phyloP scores from a whole-genome alignment of 331 rosid species.

The Arachis monticola region DNA sequence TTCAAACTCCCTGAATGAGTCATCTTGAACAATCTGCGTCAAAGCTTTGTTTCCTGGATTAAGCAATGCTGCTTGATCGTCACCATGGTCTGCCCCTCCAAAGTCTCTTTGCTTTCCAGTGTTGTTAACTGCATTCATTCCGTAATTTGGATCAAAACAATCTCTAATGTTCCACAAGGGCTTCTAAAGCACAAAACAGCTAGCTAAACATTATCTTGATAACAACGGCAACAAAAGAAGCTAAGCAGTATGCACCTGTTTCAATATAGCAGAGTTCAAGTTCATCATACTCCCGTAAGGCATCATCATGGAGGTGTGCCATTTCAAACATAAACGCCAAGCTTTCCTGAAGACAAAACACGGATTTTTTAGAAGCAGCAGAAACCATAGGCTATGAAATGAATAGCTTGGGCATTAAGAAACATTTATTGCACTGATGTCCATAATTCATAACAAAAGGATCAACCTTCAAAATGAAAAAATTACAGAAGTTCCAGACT shows the following conservation, averaged over 20 bases:
- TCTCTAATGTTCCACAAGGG: slow-evolving; percentile 18
- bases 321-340: slow-evolving; percentile 99
- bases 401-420: slow-evolving; percentile 31
- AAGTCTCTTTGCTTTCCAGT: slow-evolving; percentile 83
- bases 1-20: slow-evolving; percentile 95
- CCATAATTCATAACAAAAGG: slow-evolving; percentile 38
- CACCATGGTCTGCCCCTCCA: slow-evolving; percentile 87
- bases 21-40: slow-evolving; percentile 93
- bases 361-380: slow-evolving; percentile 35
- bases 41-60: slow-evolving; percentile 80
- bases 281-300: slow-evolving; percentile 92
- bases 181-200: slow-evolving; percentile 21
- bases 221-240: slow-evolving; percentile 28
- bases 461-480: slow-evolving; percentile 90
- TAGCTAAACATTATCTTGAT: slow-evolving; percentile 29
- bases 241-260: slow-evolving; percentile 63
- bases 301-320: slow-evolving; percentile 92
- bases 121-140: slow-evolving; percentile 59
- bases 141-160: slow-evolving; percentile 34
- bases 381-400: slow-evolving; percentile 38
- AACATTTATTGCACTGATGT: slow-evolving; percentile 29
- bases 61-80: slow-evolving; percentile 86
- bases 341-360: slow-evolving; percentile 78
- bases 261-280: slow-evolving; percentile 91
- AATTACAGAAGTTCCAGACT: slow-evolving; percentile 99